These are phyloP conservation scores for Pezicula carpinea DNA, from an alignment of 2,329 filamentous ascomycete species.

Conservation along the genomic window DNA sequence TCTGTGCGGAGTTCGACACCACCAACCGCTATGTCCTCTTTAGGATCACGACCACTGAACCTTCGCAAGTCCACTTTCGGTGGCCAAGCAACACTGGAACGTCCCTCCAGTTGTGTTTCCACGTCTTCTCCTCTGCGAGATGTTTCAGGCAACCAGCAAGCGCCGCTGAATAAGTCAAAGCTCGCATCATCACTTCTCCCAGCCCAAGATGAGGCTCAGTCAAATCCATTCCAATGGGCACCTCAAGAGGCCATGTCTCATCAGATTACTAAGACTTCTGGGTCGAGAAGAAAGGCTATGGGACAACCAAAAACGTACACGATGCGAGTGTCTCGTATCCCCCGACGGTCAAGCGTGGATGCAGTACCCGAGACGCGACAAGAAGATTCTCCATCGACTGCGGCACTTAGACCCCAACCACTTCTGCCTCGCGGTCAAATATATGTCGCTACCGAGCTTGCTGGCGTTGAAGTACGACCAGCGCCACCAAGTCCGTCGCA, in stretches of 20 bases:
- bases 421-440: neutral
- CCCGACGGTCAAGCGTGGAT: constrained; percentile 18
- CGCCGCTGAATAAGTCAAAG: constrained; percentile 2
- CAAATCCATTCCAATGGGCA: constrained; percentile 24
- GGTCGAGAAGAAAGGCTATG: constrained; percentile 8
- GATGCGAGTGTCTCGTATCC: constrained; percentile 20
- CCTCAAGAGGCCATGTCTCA: constrained; percentile 18
- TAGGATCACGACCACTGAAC: constrained; percentile 15
- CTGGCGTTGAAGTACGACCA: neutral
- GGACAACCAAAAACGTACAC: constrained; percentile 23
- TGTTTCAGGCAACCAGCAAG: constrained; percentile 18
- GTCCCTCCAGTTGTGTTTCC: constrained; percentile 9
- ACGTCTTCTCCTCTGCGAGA: constrained; percentile 14
- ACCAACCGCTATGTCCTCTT: constrained; percentile 1
- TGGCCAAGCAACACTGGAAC: constrained; percentile 11
- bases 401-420: constrained; percentile 6
- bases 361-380: constrained; percentile 21
- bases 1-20: constrained; percentile 15
- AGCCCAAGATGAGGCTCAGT: neutral
- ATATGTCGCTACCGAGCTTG: no score
- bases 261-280: constrained; percentile 1
- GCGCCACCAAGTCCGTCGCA: constrained; percentile 10
- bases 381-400: constrained; percentile 11
- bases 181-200: neutral
- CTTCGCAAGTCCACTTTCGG: constrained; percentile 24